These are phyloP conservation scores for Colletotrichum sp. DNA, from an alignment of 2,329 filamentous ascomycete species.

Conservation along the genomic window DNA sequence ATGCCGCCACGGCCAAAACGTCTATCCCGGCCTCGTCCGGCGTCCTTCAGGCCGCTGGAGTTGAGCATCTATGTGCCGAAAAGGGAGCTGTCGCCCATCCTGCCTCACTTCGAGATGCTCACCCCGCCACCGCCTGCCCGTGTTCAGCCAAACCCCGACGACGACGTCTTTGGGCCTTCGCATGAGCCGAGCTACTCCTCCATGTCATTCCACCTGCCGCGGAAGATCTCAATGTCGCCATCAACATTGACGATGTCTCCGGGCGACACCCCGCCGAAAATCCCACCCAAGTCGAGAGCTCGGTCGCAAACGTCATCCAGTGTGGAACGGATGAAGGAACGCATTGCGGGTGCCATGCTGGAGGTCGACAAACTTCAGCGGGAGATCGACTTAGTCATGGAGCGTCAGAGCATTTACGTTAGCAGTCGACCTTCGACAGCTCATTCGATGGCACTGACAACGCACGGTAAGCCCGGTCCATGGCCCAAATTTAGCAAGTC, in stretches of 20 bases:
- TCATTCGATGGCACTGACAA: conserved; percentile 38
- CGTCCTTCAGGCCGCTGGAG: conserved; percentile 59
- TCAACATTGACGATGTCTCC: conserved; percentile 26
- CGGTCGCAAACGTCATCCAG: conserved; percentile 51
- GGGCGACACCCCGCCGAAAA: conserved; percentile 38
- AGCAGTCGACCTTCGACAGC: conserved; percentile 58
- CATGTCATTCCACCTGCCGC: conserved; percentile 61
- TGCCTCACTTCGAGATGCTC: conserved; percentile 55
- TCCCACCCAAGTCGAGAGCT: conserved; percentile 50
- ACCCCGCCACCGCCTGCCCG: conserved; percentile 24
- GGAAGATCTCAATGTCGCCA: conserved; percentile 42
- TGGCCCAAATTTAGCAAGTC: conserved; percentile 1
- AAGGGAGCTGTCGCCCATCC: conserved; percentile 58
- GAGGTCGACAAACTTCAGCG: conserved; percentile 64
- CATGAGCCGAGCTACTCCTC: conserved; percentile 54
- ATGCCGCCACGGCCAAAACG: conserved; percentile 26
- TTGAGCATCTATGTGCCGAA: conserved; percentile 56
- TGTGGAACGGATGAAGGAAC: conserved; percentile 57
- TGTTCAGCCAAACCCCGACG: conserved; percentile 35
- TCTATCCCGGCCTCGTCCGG: conserved; percentile 27
- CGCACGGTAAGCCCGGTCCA: conserved; percentile 10
- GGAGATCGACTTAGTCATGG: conserved; percentile 64
- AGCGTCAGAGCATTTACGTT: conserved; percentile 63
- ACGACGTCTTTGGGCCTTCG: conserved; percentile 36
- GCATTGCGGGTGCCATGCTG: conserved; percentile 61